Base-by-base conservation (phyloP, 495 filamentous ascomycete genomes). In the Bombardia bombarda region DNA sequence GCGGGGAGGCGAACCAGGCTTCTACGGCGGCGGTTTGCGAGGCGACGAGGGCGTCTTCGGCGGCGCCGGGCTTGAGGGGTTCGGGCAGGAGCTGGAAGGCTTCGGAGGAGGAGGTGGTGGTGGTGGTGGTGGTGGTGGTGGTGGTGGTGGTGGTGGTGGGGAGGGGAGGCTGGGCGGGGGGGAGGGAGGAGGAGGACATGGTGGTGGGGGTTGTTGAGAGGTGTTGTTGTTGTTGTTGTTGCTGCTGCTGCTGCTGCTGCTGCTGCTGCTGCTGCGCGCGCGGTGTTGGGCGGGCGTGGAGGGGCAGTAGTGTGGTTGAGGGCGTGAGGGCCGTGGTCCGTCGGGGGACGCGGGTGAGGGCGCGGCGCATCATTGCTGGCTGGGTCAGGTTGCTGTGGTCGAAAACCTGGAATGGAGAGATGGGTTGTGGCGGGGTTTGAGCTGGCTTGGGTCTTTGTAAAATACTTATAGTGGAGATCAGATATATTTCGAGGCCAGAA, bases 1-100 rank as follows among this genome's bases (percentile, higher is more conserved):
- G 80, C 2, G 85, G 80, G 26, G 78, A 77, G 22, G 71, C 70
- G 88, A 89, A 97, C 92, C 92, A 96, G 32, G 78, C 73, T 52
- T 88, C 74, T 13, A 98, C 85, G 53, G 86, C 81, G 48, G 80
- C 71, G 22, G 97, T 73, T 64, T 95, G 84, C 44, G 82, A 72
- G 26, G 83, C 73, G 62, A 83, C 89, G 0, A 95, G 68, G 1
- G 75, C 77, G 67, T 95, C 88, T 60, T 98, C 92, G 1, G 86
- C 77, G 4, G 68, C 72, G 17, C 84, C 86, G 2, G 80, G 68
- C 56, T 95, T 95, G 30, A 82, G 61, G 14, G 71, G 51, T 40
- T 81, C 82, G 16, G 85, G 73, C 13, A 94, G 73, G 13, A 94
- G 76, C 55, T 94, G 89, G 67, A 83, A 94, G 20, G 80, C 71